Percentiles rank a stretch among this genome's conserved stretches.
phyloP scores from a whole-genome alignment of 2,329 filamentous ascomycete genomes.

The Arthrobotrys musiformis region DNA sequence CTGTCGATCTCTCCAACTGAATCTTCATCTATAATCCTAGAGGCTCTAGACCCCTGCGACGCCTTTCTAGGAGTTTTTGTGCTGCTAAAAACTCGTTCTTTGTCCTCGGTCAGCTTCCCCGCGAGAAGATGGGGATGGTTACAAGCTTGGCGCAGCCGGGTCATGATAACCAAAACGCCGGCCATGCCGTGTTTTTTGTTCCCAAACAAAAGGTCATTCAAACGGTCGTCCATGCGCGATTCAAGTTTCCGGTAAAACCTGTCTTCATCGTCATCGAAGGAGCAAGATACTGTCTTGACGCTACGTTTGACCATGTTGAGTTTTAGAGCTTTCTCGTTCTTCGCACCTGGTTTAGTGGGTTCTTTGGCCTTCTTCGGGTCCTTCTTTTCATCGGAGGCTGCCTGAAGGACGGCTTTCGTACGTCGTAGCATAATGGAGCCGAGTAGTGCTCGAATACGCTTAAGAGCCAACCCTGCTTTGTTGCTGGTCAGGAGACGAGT shows the following conservation, averaged over 20 bases:
- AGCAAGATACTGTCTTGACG: constrained; percentile 79
- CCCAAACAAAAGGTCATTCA: constrained; percentile 87
- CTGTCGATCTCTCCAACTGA: constrained; percentile 76
- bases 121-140: constrained; percentile 92
- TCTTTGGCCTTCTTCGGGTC: constrained; percentile 67
- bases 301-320: constrained; percentile 81
- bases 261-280: constrained; percentile 82
- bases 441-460: constrained; percentile 82
- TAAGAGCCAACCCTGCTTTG: constrained; percentile 87
- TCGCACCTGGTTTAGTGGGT: constrained; percentile 62
- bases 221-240: constrained; percentile 82
- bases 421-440: constrained; percentile 98
- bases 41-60: constrained; percentile 63
- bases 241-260: constrained; percentile 87
- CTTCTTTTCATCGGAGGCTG: constrained; percentile 69
- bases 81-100: constrained; percentile 74
- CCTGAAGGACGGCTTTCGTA: constrained; percentile 95
- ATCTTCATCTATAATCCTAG: constrained; percentile 61
- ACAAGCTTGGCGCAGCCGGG: constrained; percentile 89
- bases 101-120: constrained; percentile 85
- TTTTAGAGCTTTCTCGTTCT: constrained; percentile 74
- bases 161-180: constrained; percentile 88
- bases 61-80: constrained; percentile 65
- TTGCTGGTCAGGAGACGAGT: constrained; percentile 89
- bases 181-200: constrained; percentile 72